A percentile compares a stretch with the other conserved stretches of the same genome.
Conservation (phyloP, 192 early-diverging fungal genomes). For the Gaertneriomyces semiglobifer region DNA sequence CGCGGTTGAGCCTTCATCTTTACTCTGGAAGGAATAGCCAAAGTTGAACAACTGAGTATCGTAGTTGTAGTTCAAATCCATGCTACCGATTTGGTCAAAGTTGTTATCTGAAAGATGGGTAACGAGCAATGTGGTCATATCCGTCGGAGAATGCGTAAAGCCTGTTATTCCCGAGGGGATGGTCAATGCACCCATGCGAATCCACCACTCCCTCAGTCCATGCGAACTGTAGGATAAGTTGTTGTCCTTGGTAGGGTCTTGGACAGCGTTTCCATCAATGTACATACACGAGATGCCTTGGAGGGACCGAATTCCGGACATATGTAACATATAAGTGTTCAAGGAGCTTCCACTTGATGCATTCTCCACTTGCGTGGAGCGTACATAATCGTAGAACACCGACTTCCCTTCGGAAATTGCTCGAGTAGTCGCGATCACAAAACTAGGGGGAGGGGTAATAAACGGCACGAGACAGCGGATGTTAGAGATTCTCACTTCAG, state of each 20-base stretch:
- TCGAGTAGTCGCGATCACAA: background rate
- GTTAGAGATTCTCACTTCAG: background rate
- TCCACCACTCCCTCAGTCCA: background rate
- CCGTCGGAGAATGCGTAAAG: background rate
- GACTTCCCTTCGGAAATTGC: background rate
- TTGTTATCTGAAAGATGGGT: too few species aligned
- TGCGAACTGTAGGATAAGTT: background rate
- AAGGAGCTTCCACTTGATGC: background rate
- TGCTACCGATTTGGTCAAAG: too few species aligned
- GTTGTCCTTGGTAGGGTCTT: background rate
- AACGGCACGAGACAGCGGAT: background rate
- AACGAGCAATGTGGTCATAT: background rate
- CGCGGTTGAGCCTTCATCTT: too few species aligned
- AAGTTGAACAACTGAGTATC: too few species aligned
- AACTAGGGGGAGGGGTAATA: background rate
- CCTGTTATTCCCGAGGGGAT: background rate
- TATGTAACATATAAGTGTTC: constrained; percentile 1
- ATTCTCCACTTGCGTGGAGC: background rate
- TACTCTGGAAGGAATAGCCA: too few species aligned
- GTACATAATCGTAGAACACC: constrained; percentile 8
- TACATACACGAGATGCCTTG: background rate
- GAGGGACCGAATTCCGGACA: background rate
- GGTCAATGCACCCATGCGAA: background rate
- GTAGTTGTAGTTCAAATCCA: too few species aligned
- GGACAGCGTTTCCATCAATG: background rate